Percentiles rank a stretch among this genome's conserved stretches.
Conservation (phyloP, 2,329 filamentous ascomycete species). For the Aspergillus terreus region DNA sequence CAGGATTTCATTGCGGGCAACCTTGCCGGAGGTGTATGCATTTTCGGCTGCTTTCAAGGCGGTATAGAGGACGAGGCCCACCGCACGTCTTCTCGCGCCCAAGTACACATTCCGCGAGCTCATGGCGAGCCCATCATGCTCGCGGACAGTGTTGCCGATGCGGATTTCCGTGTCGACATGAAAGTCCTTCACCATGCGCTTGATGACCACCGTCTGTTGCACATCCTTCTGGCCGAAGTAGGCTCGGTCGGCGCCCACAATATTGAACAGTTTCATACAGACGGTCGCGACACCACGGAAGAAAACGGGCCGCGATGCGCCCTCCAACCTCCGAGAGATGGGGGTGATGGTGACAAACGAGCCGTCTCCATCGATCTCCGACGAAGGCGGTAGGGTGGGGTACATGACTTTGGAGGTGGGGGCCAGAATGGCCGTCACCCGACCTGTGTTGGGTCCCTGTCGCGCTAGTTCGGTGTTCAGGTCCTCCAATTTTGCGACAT, state of each 20-base stretch:
- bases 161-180: constrained; percentile 71
- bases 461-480: constrained; percentile 71
- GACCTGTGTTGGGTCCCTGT: constrained; percentile 52
- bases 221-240: constrained; percentile 98
- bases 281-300: constrained; percentile 95
- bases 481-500: constrained; percentile 62
- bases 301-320: constrained; percentile 82
- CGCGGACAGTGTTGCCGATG: constrained; percentile 71
- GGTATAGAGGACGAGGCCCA: constrained; percentile 68
- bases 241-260: constrained; percentile 70
- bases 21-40: constrained; percentile 55
- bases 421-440: constrained; percentile 79
- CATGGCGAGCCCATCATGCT: constrained; percentile 78
- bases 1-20: constrained; percentile 64
- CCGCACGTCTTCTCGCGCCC: constrained; percentile 65
- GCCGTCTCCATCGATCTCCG: constrained; percentile 71
- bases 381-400: constrained; percentile 69
- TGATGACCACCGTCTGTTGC: constrained; percentile 90
- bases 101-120: constrained; percentile 95
- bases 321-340: constrained; percentile 76
- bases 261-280: constrained; percentile 90
- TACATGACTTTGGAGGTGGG: constrained; percentile 84
- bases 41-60: constrained; percentile 69
- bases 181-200: constrained; percentile 82
- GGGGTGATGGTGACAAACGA: constrained; percentile 92